Base-by-base conservation (phyloP, 2,329 filamentous ascomycete species). In the Pestalotiopsis fici region DNA sequence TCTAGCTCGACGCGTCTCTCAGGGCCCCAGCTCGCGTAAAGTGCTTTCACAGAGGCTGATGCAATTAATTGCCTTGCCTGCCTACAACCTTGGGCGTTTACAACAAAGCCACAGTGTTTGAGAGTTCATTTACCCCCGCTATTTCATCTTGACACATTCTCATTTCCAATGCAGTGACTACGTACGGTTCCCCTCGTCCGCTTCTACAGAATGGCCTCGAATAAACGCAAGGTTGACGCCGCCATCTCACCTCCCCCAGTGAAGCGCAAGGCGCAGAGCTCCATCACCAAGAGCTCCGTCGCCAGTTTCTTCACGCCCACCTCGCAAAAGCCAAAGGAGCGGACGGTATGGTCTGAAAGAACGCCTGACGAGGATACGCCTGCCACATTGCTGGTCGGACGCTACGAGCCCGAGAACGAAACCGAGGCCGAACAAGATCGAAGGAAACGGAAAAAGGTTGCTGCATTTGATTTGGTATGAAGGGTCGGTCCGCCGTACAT, bases 291-390 rank as follows among this genome's bases (percentile, higher is more conserved):
- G 77, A 88, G 80, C 68, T 89, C 91, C 1, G 89, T 97, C 1
- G 87, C 92, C 23, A 93, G 87, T 65, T 98, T 98, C 83, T 98
- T 98, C 80, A 97, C 91, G 0, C 95, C 95, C 0, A 77, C 87
- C 0, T 98, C 94, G 0, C 89, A 97, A 78, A 98, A 97, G 77
- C 89, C 91, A 37, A 93, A 93, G 15, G 91, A 95, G 62, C 88
- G 87, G 67, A 89, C 93, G 63, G 83, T 80, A 11, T 98, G 96
- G 93, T 78, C 84, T 83, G 80, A 91, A 87, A 77, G 91, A 83
- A 76, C 91, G 2, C 81, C 83, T 0, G 74, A 82, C 60, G 81
- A 85, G 7, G 81, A 85, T 65, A 78, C 78, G 1, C 83, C 82
- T 0, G 80, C 83, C 3, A 89, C 91, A 3, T 83, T 98, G 25